Evolutionary conservation across 2,329 filamentous ascomycete genomes (phyloP), one percentile per base, ranked within the genome.

Genomic region (Intubia oerlemansii): DNA sequence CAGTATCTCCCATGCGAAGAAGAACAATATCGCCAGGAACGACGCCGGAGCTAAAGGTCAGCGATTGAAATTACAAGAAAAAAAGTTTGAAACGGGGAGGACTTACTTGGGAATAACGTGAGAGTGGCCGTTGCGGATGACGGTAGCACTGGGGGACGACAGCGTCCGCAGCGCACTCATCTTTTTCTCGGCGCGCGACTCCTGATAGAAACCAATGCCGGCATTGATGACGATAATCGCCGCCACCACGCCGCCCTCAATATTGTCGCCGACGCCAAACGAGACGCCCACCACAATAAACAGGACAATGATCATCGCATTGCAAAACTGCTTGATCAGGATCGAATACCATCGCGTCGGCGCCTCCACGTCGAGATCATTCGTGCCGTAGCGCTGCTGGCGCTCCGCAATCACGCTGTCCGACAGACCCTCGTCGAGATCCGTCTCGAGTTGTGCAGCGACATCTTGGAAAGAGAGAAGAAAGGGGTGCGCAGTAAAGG

Each of bases 241-340:
- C 3, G 42, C 43, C 13, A 51, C 39, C 6, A 51, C 46, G 14
- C 41, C 40, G 21, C 45, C 48, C 34, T 51, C 48, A 20, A 50
- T 35, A 16, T 40, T 43, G 18, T 51, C 72, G 25, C 58, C 50
- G 35, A 77, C 71, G 36, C 60, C 67, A 45, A 74, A 77, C 35
- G 65, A 69, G 23, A 72, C 58, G 25, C 66, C 71, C 71, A 82
- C 80, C 41, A 76, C 76, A 41, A 84, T 74, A 30, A 78, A 57
- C 29, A 85, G 62, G 27, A 81, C 30, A 8, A 32, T 21, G 14
- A 76, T 75, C 76, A 81, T 80, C 33, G 76, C 75, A 55, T 82
- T 82, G 44, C 70, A 65, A 14, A 80, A 48, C 46, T 82, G 76
- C 40, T 73, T 71, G 33, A 75, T 52, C 26, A 82, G 52, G 24